A percentile compares a stretch with the other conserved stretches of the same genome.
phyloP scores from a whole-genome alignment of 2,329 filamentous ascomycete genomes.

The Cordyceps farinosa region DNA sequence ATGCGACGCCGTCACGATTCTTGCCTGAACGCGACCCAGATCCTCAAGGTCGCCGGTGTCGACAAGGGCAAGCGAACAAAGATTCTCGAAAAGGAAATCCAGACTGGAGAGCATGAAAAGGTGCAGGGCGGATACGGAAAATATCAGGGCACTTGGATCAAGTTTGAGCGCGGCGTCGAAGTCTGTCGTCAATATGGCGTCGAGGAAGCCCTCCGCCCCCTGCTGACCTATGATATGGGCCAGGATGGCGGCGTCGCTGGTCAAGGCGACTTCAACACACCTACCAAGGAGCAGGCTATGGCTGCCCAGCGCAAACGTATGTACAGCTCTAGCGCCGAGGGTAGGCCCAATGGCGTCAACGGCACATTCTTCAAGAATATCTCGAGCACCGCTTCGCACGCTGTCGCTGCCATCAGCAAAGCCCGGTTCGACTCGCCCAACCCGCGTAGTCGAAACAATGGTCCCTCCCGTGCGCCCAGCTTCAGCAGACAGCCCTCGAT shows the following conservation, averaged over 20 bases:
- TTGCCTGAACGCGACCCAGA: constrained; percentile 97
- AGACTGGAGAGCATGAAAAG: constrained; percentile 95
- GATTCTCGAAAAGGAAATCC: constrained; percentile 95
- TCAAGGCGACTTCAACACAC: constrained; percentile 79
- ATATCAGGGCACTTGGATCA: constrained; percentile 98
- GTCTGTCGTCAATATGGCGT: constrained; percentile 81
- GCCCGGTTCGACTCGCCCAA: constrained; percentile 87
- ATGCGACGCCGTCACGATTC: constrained; percentile 95
- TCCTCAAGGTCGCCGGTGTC: constrained; percentile 93
- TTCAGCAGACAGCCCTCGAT: constrained; percentile 70
- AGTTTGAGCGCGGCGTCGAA: constrained; percentile 85
- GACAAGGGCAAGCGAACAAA: constrained; percentile 98
- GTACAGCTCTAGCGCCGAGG: constrained; percentile 69
- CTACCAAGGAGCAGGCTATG: constrained; percentile 98
- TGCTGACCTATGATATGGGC: constrained; percentile 77
- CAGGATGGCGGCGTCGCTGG: constrained; percentile 70
- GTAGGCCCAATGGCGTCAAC: constrained; percentile 61
- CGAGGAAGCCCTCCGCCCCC: constrained; percentile 69
- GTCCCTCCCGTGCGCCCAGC: constrained; percentile 59
- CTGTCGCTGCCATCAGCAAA: constrained; percentile 94
- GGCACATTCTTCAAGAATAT: constrained; percentile 98
- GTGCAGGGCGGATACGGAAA: constrained; percentile 98
- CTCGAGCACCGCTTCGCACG: constrained; percentile 85
- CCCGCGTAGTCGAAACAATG: constrained; percentile 57
- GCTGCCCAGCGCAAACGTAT: constrained; percentile 89